These are phyloP conservation scores for Fusarium duplospermum DNA, from an alignment of 2,329 filamentous ascomycete genomes.

Conservation along the genomic window DNA sequence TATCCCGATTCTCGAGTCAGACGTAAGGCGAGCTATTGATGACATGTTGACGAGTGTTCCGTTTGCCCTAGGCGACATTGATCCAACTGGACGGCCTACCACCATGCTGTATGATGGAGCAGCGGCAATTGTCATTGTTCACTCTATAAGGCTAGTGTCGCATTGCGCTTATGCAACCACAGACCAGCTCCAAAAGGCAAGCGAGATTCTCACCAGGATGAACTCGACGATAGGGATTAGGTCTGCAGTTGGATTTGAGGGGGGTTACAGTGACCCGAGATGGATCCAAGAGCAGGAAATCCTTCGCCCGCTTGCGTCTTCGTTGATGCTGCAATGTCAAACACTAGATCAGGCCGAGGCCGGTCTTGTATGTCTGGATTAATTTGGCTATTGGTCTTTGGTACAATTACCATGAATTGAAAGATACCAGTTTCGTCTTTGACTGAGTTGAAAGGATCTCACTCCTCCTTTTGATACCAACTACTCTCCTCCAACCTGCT, in stretches of 20 bases:
- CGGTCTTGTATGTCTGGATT: not conserved
- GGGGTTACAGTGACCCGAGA: not conserved
- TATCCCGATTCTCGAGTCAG: conserved; percentile 34
- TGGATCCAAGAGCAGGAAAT: not conserved
- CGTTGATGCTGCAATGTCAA: not conserved
- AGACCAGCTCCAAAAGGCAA: conserved; percentile 37
- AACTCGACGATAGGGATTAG: conserved; percentile 47
- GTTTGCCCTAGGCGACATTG: conserved; percentile 47
- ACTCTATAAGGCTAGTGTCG: conserved; percentile 48
- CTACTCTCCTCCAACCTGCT: not conserved
- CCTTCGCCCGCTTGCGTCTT: not conserved
- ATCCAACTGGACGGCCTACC: conserved; percentile 34
- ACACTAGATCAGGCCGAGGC: not conserved
- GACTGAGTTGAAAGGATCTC: not conserved
- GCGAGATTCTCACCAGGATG: conserved; percentile 41
- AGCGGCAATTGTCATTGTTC: conserved; percentile 46
- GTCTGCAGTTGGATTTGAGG: conserved; percentile 38
- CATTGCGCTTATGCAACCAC: conserved; percentile 44
- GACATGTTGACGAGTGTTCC: conserved; percentile 48
- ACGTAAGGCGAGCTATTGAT: conserved; percentile 44
- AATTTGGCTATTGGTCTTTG: not conserved
- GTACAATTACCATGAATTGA: not conserved
- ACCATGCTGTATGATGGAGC: conserved; percentile 46
- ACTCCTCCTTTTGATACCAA: conserved; percentile 7
- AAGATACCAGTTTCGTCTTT: not conserved